phyloP scores from a whole-genome alignment of 1,284 basidiomycete genomes.

The Trametes pubescens region DNA sequence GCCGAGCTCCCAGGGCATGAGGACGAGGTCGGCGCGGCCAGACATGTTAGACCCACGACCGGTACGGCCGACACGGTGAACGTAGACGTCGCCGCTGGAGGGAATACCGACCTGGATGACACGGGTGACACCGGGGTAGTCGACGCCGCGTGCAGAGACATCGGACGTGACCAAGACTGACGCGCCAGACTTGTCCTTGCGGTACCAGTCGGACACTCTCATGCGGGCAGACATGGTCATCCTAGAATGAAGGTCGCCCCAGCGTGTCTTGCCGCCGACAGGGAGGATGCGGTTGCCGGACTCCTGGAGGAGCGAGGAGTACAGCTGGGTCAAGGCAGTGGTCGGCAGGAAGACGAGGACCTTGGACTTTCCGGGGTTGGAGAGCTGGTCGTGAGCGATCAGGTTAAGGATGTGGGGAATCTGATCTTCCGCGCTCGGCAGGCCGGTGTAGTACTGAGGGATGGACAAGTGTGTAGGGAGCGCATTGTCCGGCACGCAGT shows the following conservation, averaged over 20 bases:
- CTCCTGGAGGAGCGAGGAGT: constrained; percentile 68
- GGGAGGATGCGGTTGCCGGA: constrained; percentile 55
- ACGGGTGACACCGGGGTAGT: constrained; percentile 91
- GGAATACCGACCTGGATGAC: constrained; percentile 95
- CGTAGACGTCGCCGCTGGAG: constrained; percentile 76
- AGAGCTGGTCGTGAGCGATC: constrained; percentile 90
- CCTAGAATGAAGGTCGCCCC: constrained; percentile 92
- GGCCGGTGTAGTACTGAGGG: constrained; percentile 84
- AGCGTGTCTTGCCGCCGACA: constrained; percentile 55
- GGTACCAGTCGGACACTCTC: constrained; percentile 74
- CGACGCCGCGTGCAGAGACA: constrained; percentile 90
- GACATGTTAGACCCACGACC: constrained; percentile 74
- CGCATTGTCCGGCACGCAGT: constrained; percentile 62
- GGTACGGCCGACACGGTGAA: constrained; percentile 93
- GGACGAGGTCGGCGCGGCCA: constrained; percentile 90
- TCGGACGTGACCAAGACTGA: constrained; percentile 88
- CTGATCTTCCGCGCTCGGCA: constrained; percentile 74
- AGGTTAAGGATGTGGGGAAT: constrained; percentile 84
- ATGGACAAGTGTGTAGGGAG: constrained; percentile 82
- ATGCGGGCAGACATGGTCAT: constrained; percentile 73
- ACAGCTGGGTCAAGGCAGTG: constrained; percentile 87
- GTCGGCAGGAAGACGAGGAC: constrained; percentile 91
- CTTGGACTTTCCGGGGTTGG: constrained; percentile 77
- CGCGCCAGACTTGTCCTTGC: constrained; percentile 64
- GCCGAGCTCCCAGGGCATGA: constrained; percentile 84